phyloP scores from a whole-genome alignment of 306 rosid genomes.

The Herpetospermum pedunculosum region DNA sequence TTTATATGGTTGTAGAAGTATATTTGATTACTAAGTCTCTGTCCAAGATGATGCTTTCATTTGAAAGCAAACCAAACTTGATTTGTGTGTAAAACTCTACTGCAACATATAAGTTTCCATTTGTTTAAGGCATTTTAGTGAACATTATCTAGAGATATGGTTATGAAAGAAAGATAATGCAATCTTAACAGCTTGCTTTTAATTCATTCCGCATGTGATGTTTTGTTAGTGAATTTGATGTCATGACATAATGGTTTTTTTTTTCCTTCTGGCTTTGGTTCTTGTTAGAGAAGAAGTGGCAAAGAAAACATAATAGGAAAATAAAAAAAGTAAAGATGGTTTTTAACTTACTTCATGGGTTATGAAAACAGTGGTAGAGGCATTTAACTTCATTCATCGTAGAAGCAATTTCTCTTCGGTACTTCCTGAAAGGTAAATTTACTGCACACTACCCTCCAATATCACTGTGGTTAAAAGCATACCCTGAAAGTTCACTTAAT shows the following conservation, averaged over 20 bases:
- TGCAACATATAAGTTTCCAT: background rate
- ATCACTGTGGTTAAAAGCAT: slow-evolving; percentile 92
- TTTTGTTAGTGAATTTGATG: background rate
- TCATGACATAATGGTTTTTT: background rate
- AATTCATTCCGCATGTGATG: background rate
- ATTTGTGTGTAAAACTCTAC: no score
- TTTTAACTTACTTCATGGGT: slow-evolving; percentile 87
- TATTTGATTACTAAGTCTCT: no score
- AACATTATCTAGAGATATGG: background rate
- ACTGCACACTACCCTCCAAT: slow-evolving; percentile 92
- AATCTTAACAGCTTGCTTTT: background rate
- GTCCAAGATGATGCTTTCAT: no score
- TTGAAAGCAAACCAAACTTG: no score
- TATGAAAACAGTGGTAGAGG: slow-evolving; percentile 82
- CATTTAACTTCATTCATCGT: slow-evolving; percentile 92
- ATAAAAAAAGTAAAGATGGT: background rate
- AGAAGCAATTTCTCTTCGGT: slow-evolving; percentile 72
- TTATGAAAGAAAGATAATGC: background rate
- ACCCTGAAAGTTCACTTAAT: slow-evolving; percentile 92
- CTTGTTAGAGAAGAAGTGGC: background rate
- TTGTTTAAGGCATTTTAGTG: background rate
- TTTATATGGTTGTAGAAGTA: no score
- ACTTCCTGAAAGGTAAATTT: slow-evolving; percentile 59
- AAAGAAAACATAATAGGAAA: background rate
- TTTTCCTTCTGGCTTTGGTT: background rate